A percentile compares a stretch with the other conserved stretches of the same genome.
phyloP scores from a whole-genome alignment of 441 rosid species.

The Pelargonium australe region DNA sequence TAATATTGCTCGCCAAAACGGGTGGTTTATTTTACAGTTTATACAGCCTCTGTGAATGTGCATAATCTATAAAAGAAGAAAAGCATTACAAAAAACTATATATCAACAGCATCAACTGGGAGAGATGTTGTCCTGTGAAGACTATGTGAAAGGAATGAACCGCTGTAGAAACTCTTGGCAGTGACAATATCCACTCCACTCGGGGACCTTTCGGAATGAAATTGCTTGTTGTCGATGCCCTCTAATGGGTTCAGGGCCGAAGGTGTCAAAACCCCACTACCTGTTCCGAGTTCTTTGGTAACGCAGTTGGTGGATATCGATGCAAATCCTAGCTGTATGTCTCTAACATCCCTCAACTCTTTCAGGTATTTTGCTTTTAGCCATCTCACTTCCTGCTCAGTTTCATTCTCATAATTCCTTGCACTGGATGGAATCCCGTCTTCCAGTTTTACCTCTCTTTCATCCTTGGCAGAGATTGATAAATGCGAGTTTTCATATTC shows the following conservation, averaged over 20 bases:
- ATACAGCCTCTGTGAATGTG: neutral
- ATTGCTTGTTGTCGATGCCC: neutral
- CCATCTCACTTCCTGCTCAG: conserved; percentile 63
- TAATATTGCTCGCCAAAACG: neutral
- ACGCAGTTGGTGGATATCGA: conserved; percentile 12
- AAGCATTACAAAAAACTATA: conserved; percentile 24
- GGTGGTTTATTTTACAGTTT: neutral
- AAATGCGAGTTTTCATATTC: conserved; percentile 47
- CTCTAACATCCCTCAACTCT: conserved; percentile 45
- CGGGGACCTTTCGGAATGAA: conserved; percentile 12
- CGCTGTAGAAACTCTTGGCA: conserved; percentile 29
- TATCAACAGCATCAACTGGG: conserved; percentile 62
- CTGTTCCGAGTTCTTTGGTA: neutral
- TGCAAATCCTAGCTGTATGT: conserved; percentile 35
- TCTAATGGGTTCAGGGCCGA: conserved; percentile 11
- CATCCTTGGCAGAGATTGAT: conserved; percentile 22
- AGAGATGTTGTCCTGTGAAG: conserved; percentile 60
- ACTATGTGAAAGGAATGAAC: conserved; percentile 41
- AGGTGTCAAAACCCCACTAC: conserved; percentile 12
- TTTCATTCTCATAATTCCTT: conserved; percentile 35
- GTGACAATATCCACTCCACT: conserved; percentile 17
- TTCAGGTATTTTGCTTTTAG: conserved; percentile 56
- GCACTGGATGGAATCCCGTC: conserved; percentile 20
- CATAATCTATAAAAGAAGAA: neutral
- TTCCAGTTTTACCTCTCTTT: conserved; percentile 22